These are phyloP conservation scores for Populus tomentosa DNA, from an alignment of 441 rosid genomes.

Conservation along the genomic window DNA sequence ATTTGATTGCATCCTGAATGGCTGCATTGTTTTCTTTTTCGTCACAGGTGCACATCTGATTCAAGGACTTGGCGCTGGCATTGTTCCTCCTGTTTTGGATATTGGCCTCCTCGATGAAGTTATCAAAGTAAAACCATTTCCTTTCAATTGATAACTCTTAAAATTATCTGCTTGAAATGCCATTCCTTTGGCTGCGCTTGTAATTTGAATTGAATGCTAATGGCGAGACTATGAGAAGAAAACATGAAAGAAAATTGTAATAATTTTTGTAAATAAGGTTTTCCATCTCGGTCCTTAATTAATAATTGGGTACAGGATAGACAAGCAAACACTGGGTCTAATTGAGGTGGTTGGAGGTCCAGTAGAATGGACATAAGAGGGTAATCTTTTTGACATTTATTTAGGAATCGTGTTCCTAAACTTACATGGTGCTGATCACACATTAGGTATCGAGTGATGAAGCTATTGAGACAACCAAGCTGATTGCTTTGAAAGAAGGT, in stretches of 20 bases:
- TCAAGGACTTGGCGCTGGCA: constrained; percentile 51
- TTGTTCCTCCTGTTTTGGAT: constrained; percentile 39
- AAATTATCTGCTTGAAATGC: neutral
- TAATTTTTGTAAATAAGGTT: too few species aligned
- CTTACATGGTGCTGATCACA: neutral
- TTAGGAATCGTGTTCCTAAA: neutral
- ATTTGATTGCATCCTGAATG: neutral
- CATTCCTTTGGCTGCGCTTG: neutral
- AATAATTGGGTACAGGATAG: too few species aligned
- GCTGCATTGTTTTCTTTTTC: neutral
- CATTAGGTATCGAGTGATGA: constrained; percentile 60
- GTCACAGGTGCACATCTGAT: constrained; percentile 38
- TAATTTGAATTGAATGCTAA: neutral
- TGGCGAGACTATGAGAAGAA: too few species aligned
- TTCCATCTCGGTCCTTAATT: too few species aligned
- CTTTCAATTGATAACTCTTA: neutral
- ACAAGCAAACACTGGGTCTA: too few species aligned
- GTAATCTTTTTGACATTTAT: neutral
- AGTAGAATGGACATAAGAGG: neutral
- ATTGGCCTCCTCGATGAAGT: constrained; percentile 42
- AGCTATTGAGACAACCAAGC: constrained; percentile 70
- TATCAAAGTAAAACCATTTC: constrained; percentile 28
- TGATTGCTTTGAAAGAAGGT: constrained; percentile 69
- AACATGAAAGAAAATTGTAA: too few species aligned
- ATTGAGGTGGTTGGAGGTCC: too few species aligned